A percentile compares a stretch with the other conserved stretches of the same genome.
Conservation (phyloP, 768 basidiomycete species). For the Naganishia friedmannii region DNA sequence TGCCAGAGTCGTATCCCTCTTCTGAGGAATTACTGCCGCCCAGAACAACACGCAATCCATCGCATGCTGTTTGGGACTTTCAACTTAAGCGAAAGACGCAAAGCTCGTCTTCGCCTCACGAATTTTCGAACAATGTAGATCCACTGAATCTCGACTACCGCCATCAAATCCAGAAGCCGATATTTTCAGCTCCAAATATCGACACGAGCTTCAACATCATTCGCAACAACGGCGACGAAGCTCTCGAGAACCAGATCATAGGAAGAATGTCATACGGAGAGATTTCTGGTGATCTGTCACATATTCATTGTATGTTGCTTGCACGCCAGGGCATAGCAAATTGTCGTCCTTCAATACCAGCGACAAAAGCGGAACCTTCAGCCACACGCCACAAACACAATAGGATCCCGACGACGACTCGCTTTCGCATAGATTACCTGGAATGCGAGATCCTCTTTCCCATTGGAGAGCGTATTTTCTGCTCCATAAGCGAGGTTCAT, state of each 20-base stretch:
- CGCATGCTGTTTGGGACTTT: slow-evolving; percentile 37
- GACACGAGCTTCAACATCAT: slow-evolving; percentile 19
- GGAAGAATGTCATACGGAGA: slow-evolving; percentile 1
- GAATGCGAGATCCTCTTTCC: slow-evolving; percentile 50
- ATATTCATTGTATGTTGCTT: slow-evolving; percentile 68
- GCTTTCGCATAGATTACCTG: slow-evolving; percentile 36
- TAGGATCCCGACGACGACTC: slow-evolving; percentile 20
- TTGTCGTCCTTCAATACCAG: not conserved
- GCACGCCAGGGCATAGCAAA: slow-evolving; percentile 56
- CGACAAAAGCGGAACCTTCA: not conserved
- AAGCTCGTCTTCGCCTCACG: not conserved
- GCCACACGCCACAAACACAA: not conserved
- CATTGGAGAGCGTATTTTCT: slow-evolving; percentile 49
- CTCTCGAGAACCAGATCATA: slow-evolving; percentile 31
- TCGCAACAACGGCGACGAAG: slow-evolving; percentile 27
- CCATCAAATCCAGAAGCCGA: slow-evolving; percentile 21
- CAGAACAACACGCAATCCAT: slow-evolving; percentile 2
- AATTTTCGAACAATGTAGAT: slow-evolving; percentile 21
- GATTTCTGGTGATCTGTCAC: slow-evolving; percentile 56
- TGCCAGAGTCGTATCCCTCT: not conserved
- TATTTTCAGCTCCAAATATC: slow-evolving; percentile 21
- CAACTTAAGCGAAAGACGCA: slow-evolving; percentile 31
- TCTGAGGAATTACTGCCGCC: slow-evolving; percentile 5
- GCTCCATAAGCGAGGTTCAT: slow-evolving; percentile 48
- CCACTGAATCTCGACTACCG: slow-evolving; percentile 20